These are phyloP conservation scores for Rachicladosporium sp. DNA, from an alignment of 2,329 filamentous ascomycete species.

Conservation along the genomic window DNA sequence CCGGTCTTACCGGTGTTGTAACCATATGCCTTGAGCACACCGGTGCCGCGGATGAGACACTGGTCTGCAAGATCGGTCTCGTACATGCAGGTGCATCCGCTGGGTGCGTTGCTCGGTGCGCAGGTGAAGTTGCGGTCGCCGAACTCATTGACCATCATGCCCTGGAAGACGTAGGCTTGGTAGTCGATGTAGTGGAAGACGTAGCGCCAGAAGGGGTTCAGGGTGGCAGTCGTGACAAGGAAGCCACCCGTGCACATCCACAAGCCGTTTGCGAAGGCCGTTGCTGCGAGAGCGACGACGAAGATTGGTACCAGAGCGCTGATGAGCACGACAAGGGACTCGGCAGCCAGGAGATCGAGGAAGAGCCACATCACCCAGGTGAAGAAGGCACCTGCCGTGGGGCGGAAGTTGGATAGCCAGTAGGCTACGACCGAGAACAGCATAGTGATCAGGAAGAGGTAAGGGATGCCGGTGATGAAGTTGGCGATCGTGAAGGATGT, in stretches of 20 bases:
- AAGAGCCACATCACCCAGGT: slow-evolving; percentile 76
- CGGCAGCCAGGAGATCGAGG: slow-evolving; percentile 69
- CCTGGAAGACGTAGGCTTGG: slow-evolving; percentile 74
- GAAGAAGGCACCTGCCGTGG: slow-evolving; percentile 55
- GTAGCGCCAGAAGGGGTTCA: slow-evolving; percentile 79
- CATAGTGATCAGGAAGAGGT: slow-evolving; percentile 64
- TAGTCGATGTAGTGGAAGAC: slow-evolving; percentile 86
- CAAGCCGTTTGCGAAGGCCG: slow-evolving; percentile 75
- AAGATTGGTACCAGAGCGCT: slow-evolving; percentile 64
- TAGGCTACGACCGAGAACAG: slow-evolving; percentile 66
- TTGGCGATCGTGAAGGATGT: slow-evolving; percentile 63
- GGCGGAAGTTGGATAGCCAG: slow-evolving; percentile 67
- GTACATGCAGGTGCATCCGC: slow-evolving; percentile 58
- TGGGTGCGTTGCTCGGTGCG: slow-evolving; percentile 36
- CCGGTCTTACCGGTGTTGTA: slow-evolving; percentile 52
- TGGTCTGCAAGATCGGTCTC: slow-evolving; percentile 38
- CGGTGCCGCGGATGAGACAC: slow-evolving; percentile 59
- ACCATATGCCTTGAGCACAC: slow-evolving; percentile 57
- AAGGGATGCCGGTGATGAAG: slow-evolving; percentile 70
- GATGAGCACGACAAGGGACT: slow-evolving; percentile 69
- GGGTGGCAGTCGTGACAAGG: slow-evolving; percentile 56
- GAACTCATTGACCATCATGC: slow-evolving; percentile 92
- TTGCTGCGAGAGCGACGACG: slow-evolving; percentile 64
- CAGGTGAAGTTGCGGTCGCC: slow-evolving; percentile 51
- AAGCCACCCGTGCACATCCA: slow-evolving; percentile 86